Evolutionary conservation across 1,284 basidiomycete genomes (phyloP).

Genomic region (Meripilus lineatus): DNA sequence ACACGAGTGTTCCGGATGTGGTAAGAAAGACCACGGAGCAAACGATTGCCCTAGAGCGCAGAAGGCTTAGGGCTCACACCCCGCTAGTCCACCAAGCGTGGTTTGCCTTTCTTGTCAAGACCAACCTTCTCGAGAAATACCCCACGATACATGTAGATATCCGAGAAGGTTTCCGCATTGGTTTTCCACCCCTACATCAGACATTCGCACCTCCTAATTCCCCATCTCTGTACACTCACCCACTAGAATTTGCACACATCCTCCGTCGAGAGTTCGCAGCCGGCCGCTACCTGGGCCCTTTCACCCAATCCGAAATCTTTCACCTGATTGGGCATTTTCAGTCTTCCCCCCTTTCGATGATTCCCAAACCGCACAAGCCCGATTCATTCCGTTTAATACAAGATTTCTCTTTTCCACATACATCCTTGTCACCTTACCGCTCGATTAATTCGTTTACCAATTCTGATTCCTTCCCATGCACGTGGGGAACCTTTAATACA

Average conservation of each 20-base stretch:
- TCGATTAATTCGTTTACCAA: slow-evolving; percentile 36
- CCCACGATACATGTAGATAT: slow-evolving; percentile 13
- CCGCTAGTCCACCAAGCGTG: slow-evolving; percentile 20
- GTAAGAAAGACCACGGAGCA: slow-evolving; percentile 18
- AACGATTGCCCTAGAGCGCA: slow-evolving; percentile 19
- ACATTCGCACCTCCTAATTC: slow-evolving; percentile 26
- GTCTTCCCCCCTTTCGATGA: slow-evolving; percentile 31
- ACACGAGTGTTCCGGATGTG: slow-evolving; percentile 26
- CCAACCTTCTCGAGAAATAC: slow-evolving; percentile 17
- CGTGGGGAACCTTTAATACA: slow-evolving; percentile 25
- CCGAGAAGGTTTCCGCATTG: slow-evolving; percentile 19
- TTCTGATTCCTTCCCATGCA: slow-evolving; percentile 25
- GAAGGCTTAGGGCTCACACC: slow-evolving; percentile 15
- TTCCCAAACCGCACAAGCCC: slow-evolving; percentile 22
- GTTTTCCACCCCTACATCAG: slow-evolving; percentile 16
- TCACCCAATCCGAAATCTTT: slow-evolving; percentile 22
- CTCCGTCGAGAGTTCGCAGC: slow-evolving; percentile 21
- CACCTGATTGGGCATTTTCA: slow-evolving; percentile 33
- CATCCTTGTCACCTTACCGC: not conserved
- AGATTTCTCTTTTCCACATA: slow-evolving; percentile 33
- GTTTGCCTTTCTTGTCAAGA: slow-evolving; percentile 13
- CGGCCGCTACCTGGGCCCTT: slow-evolving; percentile 29
- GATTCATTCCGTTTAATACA: slow-evolving; percentile 27
- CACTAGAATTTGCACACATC: slow-evolving; percentile 13
- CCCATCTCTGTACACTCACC: slow-evolving; percentile 10